Base-by-base conservation (phyloP, 371 early-diverging fungal species). In the Neoconidiobolus thromboides region DNA sequence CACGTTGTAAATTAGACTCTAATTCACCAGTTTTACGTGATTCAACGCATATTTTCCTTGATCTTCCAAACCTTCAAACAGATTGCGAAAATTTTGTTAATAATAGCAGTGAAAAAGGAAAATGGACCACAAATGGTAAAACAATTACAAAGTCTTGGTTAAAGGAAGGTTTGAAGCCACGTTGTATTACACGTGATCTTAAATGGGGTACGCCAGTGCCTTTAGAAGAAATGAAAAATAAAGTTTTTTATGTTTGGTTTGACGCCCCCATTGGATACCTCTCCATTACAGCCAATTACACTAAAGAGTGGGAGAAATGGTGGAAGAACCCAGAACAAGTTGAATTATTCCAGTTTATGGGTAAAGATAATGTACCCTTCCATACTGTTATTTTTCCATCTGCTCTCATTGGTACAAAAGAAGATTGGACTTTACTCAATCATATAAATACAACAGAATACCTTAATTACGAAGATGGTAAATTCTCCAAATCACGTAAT, bases 241-340 rank as follows among this genome's bases (percentile, higher is more conserved):
- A 99, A 75, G 99, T 99, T 39, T 97, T 99, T 62, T 99, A 99
- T 73, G 99, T 99, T 39, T 99, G 99, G 99, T 99, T 96, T 67
- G 99, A 99, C 72, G 99, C 99, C 12, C 91, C 92, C 53, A 94
- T 99, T 60, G 99, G 99, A 63, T 97, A 97, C 71, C 85, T 87
- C 7, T 93, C 94, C 54, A 96, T 97, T 69, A 95, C 96, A 2
- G 95, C 96, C 60, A 90, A 83, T 62, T 91, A 95, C 69, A 92
- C 94, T 26, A 67, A 70, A 56, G 86, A 93, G 6, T 95, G 96
- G 96, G 83, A 88, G 68, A 77, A 85, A 68, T 97, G 98, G 97
- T 98, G 97, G 96, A 90, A 93, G 80, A 92, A 96, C 70, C 93
- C 94, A 1, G 78, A 90, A 15, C 69, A 96, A 47, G 96, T 96